phyloP scores from a whole-genome alignment of 306 rosid species.

The Gastrolobium bilobum region DNA sequence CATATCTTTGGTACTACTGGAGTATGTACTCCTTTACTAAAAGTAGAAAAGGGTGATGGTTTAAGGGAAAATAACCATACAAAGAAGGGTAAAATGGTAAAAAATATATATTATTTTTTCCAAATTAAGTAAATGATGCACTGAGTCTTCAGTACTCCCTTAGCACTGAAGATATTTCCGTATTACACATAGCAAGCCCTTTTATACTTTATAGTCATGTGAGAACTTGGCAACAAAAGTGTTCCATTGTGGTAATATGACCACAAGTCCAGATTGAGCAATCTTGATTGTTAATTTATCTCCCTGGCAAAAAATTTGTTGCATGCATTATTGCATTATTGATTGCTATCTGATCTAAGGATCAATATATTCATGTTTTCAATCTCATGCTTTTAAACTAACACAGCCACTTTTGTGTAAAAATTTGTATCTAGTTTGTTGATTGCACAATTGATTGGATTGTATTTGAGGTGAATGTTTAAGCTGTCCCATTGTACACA shows the following conservation, averaged over 20 bases:
- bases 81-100: no score
- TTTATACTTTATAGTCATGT: slow-evolving; percentile 24
- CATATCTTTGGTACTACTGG: no score
- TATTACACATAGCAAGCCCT: slow-evolving; percentile 18
- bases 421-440: slow-evolving; percentile 40
- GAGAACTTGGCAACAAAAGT: background rate
- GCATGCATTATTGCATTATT: slow-evolving; percentile 29
- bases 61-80: no score
- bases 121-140: no score
- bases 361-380: slow-evolving; percentile 12
- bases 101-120: no score
- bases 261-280: slow-evolving; percentile 21
- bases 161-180: no score
- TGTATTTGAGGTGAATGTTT: slow-evolving; percentile 32
- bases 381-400: slow-evolving; percentile 11
- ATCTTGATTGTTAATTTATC: slow-evolving; percentile 10
- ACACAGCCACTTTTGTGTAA: slow-evolving; percentile 17
- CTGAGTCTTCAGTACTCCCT: no score
- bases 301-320: slow-evolving; percentile 19
- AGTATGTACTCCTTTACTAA: no score
- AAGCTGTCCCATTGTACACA: slow-evolving; percentile 17
- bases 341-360: slow-evolving; percentile 24
- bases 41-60: no score
- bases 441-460: slow-evolving; percentile 22
- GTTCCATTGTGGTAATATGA: slow-evolving; percentile 3